Evolutionary conservation across 2,329 filamentous ascomycete genomes (phyloP).

Genomic region (Eutypa lata): DNA sequence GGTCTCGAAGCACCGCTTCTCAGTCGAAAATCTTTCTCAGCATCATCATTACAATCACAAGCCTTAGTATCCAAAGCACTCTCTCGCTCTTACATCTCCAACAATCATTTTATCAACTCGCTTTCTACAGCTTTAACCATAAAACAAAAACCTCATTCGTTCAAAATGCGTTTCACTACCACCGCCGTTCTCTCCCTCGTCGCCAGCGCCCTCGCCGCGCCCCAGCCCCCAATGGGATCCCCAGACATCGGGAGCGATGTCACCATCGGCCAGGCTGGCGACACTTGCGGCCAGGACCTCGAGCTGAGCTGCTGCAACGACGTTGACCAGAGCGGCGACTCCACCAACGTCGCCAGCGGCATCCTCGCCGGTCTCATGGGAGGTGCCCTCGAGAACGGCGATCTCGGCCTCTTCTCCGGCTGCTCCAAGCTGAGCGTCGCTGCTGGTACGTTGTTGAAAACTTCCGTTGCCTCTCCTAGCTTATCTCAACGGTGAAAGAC

Average conservation of each 20-base stretch:
- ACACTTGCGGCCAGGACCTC: conserved; percentile 26
- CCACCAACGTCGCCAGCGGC: conserved; percentile 17
- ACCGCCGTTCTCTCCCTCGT: conserved; percentile 32
- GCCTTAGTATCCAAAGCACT: conserved; percentile 13
- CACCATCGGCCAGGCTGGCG: conserved; percentile 25
- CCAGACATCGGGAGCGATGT: conserved; percentile 13
- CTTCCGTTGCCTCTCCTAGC: too few species aligned
- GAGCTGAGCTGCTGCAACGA: conserved; percentile 32
- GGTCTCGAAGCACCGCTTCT: not conserved
- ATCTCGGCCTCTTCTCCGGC: conserved; percentile 24
- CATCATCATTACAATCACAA: conserved; percentile 15
- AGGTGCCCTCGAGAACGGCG: conserved; percentile 17
- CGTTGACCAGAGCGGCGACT: conserved; percentile 24
- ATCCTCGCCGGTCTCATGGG: conserved; percentile 23
- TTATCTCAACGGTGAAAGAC: too few species aligned
- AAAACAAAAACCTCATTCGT: conserved; percentile 13
- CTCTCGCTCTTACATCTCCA: conserved; percentile 18
- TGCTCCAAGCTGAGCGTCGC: conserved; percentile 28
- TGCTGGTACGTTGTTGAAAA: conserved; percentile 22
- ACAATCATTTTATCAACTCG: conserved; percentile 9
- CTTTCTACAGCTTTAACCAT: conserved; percentile 12
- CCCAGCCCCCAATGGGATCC: conserved; percentile 10
- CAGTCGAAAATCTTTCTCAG: conserved; percentile 2
- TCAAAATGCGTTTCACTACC: conserved; percentile 42
- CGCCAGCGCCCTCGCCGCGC: conserved; percentile 25